phyloP scores from a whole-genome alignment of 75 land plant species.

The Isoetes taiwanensis region DNA sequence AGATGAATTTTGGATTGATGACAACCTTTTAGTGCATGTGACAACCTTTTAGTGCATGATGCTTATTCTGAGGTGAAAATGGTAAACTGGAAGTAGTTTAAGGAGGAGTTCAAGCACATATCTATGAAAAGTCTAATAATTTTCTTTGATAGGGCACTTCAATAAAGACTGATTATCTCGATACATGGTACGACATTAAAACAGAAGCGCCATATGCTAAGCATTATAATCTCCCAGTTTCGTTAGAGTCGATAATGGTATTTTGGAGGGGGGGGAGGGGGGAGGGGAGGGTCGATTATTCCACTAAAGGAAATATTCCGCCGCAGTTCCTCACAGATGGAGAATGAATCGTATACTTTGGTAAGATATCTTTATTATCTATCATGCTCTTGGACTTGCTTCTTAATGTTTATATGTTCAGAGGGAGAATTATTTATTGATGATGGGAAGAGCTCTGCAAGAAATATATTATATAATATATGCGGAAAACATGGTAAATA shows the following conservation, averaged over 20 bases:
- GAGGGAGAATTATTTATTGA: too few species aligned
- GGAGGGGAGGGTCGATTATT: conserved; percentile 86
- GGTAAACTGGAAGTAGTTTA: not conserved
- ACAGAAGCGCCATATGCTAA: conserved; percentile 42
- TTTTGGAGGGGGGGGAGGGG: conserved; percentile 84
- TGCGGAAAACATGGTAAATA: too few species aligned
- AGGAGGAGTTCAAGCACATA: not conserved
- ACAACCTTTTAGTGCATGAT: conserved; percentile 75
- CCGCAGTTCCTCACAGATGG: conserved; percentile 87
- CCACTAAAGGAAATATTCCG: conserved; percentile 82
- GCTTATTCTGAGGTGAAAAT: conserved; percentile 58
- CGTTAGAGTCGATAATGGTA: conserved; percentile 62
- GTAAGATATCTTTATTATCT: conserved; percentile 23
- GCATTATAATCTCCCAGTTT: conserved; percentile 51
- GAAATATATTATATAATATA: too few species aligned
- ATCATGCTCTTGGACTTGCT: not conserved
- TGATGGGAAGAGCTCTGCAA: too few species aligned
- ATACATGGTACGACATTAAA: conserved; percentile 75
- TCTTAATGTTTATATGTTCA: not conserved
- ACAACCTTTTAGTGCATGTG: too few species aligned
- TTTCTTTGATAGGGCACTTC: conserved; percentile 41
- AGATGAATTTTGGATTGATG: conserved; percentile 87
- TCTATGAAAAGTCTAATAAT: not conserved
- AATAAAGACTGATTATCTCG: conserved; percentile 66
- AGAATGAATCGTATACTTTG: conserved; percentile 87